Evolutionary conservation across 148 eudicot species (phyloP).

Genomic region (Salicornia ramosissima): DNA sequence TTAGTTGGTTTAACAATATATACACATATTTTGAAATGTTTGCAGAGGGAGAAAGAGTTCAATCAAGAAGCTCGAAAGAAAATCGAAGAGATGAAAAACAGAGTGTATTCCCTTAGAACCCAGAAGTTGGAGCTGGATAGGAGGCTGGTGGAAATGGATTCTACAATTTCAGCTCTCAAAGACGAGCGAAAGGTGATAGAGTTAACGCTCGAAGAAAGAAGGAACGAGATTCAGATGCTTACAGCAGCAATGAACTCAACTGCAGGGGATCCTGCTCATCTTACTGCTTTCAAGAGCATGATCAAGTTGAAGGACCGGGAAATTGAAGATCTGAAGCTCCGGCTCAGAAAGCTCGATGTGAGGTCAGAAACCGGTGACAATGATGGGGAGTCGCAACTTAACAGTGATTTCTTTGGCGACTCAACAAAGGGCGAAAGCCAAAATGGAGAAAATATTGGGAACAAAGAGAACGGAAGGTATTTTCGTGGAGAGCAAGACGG

Average conservation of each 20-base stretch:
- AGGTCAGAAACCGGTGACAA: not conserved
- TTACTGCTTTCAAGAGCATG: slow-evolving; percentile 24
- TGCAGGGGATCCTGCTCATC: slow-evolving; percentile 14
- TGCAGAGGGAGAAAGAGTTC: slow-evolving; percentile 70
- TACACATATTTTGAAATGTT: not conserved
- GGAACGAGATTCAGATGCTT: slow-evolving; percentile 51
- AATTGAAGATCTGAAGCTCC: slow-evolving; percentile 36
- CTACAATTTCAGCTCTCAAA: slow-evolving; percentile 58
- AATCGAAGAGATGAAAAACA: slow-evolving; percentile 53
- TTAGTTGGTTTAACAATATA: not conserved
- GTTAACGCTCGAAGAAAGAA: slow-evolving; percentile 55
- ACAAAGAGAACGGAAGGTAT: slow-evolving; percentile 4
- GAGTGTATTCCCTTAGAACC: slow-evolving; percentile 43
- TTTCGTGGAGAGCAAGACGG: not conserved
- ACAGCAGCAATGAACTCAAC: slow-evolving; percentile 19
- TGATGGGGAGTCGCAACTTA: not conserved
- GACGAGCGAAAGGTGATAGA: slow-evolving; percentile 63
- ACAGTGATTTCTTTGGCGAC: not conserved
- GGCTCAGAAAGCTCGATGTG: slow-evolving; percentile 18
- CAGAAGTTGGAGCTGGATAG: slow-evolving; percentile 52
- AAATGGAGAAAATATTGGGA: not conserved
- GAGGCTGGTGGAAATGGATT: slow-evolving; percentile 48
- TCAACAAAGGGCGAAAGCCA: not conserved
- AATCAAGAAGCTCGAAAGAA: slow-evolving; percentile 46
- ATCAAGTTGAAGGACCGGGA: slow-evolving; percentile 45